Evolutionary conservation across 768 basidiomycete species (phyloP).

Genomic region (Hysterangium stoloniferum): DNA sequence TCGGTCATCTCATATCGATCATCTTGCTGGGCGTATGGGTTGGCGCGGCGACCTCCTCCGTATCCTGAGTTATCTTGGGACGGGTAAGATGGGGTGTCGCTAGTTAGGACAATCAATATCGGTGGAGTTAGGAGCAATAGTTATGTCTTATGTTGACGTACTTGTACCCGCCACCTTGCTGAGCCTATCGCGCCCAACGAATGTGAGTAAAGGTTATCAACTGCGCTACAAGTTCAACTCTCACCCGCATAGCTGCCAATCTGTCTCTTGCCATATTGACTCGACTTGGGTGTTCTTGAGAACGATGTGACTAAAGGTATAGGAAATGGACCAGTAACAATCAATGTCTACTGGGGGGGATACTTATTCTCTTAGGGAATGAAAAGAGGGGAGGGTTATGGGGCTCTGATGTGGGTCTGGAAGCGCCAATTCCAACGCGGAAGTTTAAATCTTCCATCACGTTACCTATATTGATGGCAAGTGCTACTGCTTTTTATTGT

Average conservation of each 20-base stretch:
- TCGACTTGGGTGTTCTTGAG: no score
- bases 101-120: neutral
- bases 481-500: no score
- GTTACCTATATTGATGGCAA: no score
- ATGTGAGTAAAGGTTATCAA: neutral
- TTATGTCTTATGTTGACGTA: neutral
- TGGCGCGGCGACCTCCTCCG: constrained; percentile 31
- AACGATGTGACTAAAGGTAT: no score
- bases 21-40: constrained; percentile 65
- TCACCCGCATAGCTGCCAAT: constrained; percentile 13
- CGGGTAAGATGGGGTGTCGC: neutral
- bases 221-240: neutral
- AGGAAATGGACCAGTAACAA: no score
- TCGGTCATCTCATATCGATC: constrained; percentile 68
- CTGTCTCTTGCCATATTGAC: constrained; percentile 14
- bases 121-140: neutral
- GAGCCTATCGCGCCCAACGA: neutral
- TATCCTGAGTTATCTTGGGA: neutral
- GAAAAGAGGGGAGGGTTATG: neutral
- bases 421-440: neutral
- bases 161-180: constrained; percentile 10
- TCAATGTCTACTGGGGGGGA: no score
- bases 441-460: neutral
- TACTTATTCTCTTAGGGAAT: no score
- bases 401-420: neutral